phyloP scores from a whole-genome alignment of 352 stramenopile species.

The Aphanomyces astaci region DNA sequence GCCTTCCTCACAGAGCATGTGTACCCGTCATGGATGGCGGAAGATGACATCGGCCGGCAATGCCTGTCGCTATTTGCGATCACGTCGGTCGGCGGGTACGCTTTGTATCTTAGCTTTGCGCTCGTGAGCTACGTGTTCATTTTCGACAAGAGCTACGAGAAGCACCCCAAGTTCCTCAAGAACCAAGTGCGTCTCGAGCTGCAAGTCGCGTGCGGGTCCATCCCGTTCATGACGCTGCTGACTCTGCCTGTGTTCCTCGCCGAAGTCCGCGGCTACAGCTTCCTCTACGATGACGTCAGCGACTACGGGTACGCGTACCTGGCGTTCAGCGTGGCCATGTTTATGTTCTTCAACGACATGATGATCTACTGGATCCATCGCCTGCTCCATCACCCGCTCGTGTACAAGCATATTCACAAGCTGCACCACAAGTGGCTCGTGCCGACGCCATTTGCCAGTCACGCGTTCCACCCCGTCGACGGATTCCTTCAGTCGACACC shows the following conservation, averaged over 20 bases:
- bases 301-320: slow-evolving; percentile 41
- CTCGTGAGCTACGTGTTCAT: slow-evolving; percentile 45
- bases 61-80: slow-evolving; percentile 38
- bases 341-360: slow-evolving; percentile 68
- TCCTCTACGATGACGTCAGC: slow-evolving; percentile 40
- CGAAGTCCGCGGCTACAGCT: slow-evolving; percentile 47
- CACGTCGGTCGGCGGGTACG: slow-evolving; percentile 45
- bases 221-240: slow-evolving; percentile 57
- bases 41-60: slow-evolving; percentile 42
- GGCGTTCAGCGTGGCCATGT: slow-evolving; percentile 39
- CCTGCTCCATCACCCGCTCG: slow-evolving; percentile 48
- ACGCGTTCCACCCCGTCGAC: slow-evolving; percentile 67
- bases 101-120: slow-evolving; percentile 49
- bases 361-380: slow-evolving; percentile 80
- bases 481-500: slow-evolving; percentile 58
- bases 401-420: slow-evolving; percentile 66
- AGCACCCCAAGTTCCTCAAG: slow-evolving; percentile 58
- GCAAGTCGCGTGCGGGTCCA: slow-evolving; percentile 37
- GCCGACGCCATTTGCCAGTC: slow-evolving; percentile 54
- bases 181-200: slow-evolving; percentile 59
- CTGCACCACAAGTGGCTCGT: slow-evolving; percentile 73
- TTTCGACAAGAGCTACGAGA: slow-evolving; percentile 54
- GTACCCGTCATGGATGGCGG: slow-evolving; percentile 39
- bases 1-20: slow-evolving; percentile 40
- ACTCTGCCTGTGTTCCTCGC: slow-evolving; percentile 57